Conservation (phyloP, 345 rosid species). For the Eucalyptus microcorys region DNA sequence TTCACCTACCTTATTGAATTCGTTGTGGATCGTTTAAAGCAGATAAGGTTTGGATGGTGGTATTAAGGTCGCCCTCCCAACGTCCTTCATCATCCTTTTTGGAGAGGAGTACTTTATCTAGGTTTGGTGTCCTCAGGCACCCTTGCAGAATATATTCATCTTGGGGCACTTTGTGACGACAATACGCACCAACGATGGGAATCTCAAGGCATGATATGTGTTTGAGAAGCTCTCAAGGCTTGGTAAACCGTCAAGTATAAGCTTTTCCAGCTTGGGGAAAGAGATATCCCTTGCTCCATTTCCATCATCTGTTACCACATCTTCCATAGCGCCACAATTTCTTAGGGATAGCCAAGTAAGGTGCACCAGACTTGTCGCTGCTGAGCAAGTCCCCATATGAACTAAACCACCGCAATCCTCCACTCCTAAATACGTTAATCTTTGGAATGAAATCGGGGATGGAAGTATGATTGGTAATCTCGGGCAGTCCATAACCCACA, state of each 20-base stretch:
- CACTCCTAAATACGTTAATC: fast-evolving
- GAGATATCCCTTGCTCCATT: not conserved
- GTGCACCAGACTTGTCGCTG: not conserved
- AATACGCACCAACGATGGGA: not conserved
- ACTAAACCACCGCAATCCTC: fast-evolving
- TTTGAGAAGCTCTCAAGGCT: not conserved
- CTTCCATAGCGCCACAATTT: not conserved
- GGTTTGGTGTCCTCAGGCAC: not conserved
- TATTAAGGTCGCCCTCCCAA: not conserved
- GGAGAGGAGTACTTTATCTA: not conserved
- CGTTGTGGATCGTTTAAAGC: fast-evolving
- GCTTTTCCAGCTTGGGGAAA: fast-evolving
- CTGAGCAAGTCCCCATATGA: not conserved
- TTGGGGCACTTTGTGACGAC: not conserved
- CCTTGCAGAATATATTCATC: not conserved
- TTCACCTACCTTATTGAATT: no score
- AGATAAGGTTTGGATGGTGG: not conserved
- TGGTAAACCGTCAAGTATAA: not conserved
- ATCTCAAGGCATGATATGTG: fast-evolving
- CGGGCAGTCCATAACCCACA: fast-evolving
- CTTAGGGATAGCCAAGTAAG: not conserved
- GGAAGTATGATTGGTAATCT: not conserved
- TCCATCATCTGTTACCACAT: not conserved
- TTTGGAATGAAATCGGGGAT: not conserved
- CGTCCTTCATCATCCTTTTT: fast-evolving